Base-by-base conservation (phyloP, 768 basidiomycete genomes). In the Amanita phalloides region DNA sequence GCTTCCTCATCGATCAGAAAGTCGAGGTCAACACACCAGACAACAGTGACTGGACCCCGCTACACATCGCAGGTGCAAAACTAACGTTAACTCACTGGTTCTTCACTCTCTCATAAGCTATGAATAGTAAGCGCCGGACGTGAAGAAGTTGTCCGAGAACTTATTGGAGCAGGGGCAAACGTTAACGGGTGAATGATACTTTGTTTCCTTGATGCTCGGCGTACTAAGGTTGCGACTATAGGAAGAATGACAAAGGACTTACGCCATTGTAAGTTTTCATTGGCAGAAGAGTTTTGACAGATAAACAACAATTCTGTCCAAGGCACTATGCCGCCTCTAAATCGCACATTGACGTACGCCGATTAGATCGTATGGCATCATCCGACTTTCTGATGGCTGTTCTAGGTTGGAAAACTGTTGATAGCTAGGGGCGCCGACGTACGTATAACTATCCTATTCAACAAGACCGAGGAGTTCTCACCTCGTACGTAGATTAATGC, bases 311-410 rank as follows among this genome's bases (percentile, higher is more conserved):
- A 60, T 41, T 36, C 52, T 57, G 36, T 35, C 56, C 54, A 55
- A 95, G 91, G 59, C 90, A 94, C 67, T 95, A 95, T 61, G 90
- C 91, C 26, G 92, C 91, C 42, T 95, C 91, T 28, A 94, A 93
- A 65, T 85, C 90, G 51, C 86, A 82, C 41, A 78, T 91, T 55
- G 86, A 90, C 61, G 90, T 88, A 63, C 61, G 69, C 59, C 66
- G 58, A 57, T 61, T 54, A 53, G 56, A 56, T 56, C 54, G 53
- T 51, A 61, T 53, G 57, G 52, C 48, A 55, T 56, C 55, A 44
- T 49, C 48, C 49, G 36, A 57, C 46, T 56, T 57, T 59, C 60
- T 70, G 60, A 68, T 64, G 42, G 53, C 57, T 60, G 57, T 55
- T 57, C 54, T 62, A 97, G 93, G 90, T 95, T 66, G 93, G 90